Evolutionary conservation across 1,139 yeast genomes (phyloP), one percentile per base, ranked within the genome.

Genomic region (Pichia sp.): DNA sequence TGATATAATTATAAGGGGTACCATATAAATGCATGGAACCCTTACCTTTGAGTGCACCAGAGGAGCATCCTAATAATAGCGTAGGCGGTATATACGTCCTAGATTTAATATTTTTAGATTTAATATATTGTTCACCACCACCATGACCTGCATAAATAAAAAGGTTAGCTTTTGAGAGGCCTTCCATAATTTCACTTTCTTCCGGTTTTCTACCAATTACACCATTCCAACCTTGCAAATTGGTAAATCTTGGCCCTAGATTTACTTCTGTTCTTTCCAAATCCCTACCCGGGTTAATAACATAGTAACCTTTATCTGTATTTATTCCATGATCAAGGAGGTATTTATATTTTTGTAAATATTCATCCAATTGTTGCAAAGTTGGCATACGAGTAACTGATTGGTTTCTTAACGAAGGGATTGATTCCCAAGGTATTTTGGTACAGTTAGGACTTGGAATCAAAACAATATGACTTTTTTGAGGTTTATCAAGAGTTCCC

Each of bases 71-170:
- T 42, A 92, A 68, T n/a, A 92, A 69, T 40, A 92, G 70, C 12
- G 85, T 70, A 0, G 96, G 89, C 1, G 94, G 83, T 37, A 86
- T 69, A 1, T 49, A 55, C 1, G 61, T 57, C 48, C 73, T 63
- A 18, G 67, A 62, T 52, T 78, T 78, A 42, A 84, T 63, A 4
- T 70, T 66, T 16, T 72, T 70, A 2, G 77, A 68, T 27, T 80
- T 72, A 13, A 87, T 69, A 60, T 82, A 88, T 54, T 85, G 92
- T 55, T 88, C 95, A 29, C 97, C 96, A 1, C 97, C 95, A 0
- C 97, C 97, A 66, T 92, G 98, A 0, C 98, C 98, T 53, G 90
- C 74, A 61, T 87, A 92, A 0, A 92, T 70, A 58, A 84, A 85
- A n/a, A 86, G 56, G 38, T 77, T 73, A 1, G 76, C 68, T 0